phyloP scores from a whole-genome alignment of 352 stramenopile genomes.

The Phytophthora melonis region DNA sequence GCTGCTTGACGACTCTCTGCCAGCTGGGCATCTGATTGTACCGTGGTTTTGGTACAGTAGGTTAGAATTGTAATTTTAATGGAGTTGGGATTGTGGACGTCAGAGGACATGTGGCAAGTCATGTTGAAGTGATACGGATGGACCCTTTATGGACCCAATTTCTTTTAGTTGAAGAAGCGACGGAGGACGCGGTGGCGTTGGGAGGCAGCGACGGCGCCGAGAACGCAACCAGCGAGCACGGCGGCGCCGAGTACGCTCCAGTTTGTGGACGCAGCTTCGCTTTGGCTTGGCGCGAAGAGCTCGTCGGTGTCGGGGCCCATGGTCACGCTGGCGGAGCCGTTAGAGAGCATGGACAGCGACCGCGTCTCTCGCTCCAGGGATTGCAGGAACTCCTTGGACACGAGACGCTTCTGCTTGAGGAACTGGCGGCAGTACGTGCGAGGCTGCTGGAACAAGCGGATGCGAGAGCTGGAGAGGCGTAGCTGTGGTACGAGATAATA shows the following conservation, averaged over 20 bases:
- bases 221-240: constrained; percentile 39
- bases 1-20: constrained; percentile 14
- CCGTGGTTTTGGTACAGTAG: neutral
- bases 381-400: constrained; percentile 38
- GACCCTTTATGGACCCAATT: neutral
- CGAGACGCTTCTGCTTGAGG: constrained; percentile 26
- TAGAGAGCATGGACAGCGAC: constrained; percentile 25
- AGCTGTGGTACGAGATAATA: constrained; percentile 14
- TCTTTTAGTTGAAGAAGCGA: constrained; percentile 17
- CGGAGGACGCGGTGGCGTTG: constrained; percentile 29
- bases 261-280: constrained; percentile 11
- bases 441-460: constrained; percentile 33
- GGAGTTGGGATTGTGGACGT: neutral
- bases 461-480: constrained; percentile 28
- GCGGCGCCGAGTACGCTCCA: constrained; percentile 45
- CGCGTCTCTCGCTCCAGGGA: constrained; percentile 28
- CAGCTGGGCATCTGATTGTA: neutral
- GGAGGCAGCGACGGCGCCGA: constrained; percentile 30
- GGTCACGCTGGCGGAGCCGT: constrained; percentile 17
- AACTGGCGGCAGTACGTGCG: constrained; percentile 37
- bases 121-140: neutral
- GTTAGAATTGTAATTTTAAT: neutral
- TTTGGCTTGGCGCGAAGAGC: constrained; percentile 1
- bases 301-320: constrained; percentile 29
- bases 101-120: neutral